Conservation (phyloP, 2,329 filamentous ascomycete species). For the Graphiopsis chlorocephala region DNA sequence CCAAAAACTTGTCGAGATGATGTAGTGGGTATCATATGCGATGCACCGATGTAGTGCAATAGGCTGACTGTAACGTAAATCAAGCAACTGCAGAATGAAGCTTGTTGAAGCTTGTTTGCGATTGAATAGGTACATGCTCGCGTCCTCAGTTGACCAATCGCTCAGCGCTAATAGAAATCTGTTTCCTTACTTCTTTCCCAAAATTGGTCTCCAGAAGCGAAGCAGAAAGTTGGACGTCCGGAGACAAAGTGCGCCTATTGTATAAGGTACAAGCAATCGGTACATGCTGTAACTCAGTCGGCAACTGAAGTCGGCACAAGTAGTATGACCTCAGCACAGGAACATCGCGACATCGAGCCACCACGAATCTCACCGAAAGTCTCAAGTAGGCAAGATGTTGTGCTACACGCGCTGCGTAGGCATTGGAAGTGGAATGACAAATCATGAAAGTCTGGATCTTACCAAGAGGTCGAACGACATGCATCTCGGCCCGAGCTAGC, state of each 20-base stretch:
- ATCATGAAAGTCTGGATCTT: background rate
- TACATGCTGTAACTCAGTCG: background rate
- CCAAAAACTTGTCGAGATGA: background rate
- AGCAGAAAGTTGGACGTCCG: background rate
- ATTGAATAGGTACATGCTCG: background rate
- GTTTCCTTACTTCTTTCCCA: background rate
- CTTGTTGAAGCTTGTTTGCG: background rate
- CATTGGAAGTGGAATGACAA: background rate
- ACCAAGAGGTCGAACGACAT: background rate
- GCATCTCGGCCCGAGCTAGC: background rate
- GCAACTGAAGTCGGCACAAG: background rate
- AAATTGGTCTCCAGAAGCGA: background rate
- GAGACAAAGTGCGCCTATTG: background rate
- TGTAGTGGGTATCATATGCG: background rate
- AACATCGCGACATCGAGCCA: background rate
- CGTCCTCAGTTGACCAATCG: background rate
- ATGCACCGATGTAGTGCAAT: background rate
- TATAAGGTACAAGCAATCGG: background rate
- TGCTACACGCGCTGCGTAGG: background rate
- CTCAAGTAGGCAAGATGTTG: background rate
- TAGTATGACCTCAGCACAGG: background rate
- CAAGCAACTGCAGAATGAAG: background rate
- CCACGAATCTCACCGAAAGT: background rate
- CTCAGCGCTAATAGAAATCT: background rate
- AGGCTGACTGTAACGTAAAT: too few relatives aligned